These are phyloP conservation scores for Eucalyptus erythrocorys DNA, from an alignment of 345 rosid species.

Conservation along the genomic window DNA sequence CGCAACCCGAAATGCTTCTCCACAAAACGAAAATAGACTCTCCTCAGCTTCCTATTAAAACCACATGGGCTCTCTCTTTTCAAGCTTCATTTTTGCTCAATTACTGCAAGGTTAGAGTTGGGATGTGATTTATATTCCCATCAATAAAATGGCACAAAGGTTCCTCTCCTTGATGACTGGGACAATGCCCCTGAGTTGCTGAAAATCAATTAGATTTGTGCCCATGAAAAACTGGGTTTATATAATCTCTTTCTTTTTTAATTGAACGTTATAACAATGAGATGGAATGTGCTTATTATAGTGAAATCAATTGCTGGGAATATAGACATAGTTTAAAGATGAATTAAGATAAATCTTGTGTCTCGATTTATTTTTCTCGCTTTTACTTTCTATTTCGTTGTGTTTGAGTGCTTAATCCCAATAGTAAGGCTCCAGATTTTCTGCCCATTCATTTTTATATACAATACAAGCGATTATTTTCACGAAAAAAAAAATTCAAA, in stretches of 20 bases:
- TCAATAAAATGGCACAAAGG: background rate
- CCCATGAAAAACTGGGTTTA: too few species aligned
- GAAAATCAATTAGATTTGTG: too few species aligned
- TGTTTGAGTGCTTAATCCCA: background rate
- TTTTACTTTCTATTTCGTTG: too few species aligned
- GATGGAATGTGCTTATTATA: background rate
- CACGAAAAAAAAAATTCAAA: rapidly evolving
- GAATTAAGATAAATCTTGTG: background rate
- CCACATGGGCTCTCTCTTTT: background rate
- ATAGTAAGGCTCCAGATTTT: background rate
- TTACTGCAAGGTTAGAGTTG: background rate
- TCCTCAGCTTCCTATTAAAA: background rate
- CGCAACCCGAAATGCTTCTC: background rate
- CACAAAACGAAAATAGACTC: background rate
- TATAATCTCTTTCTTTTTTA: too few species aligned
- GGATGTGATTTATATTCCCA: background rate
- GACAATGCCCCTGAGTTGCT: too few species aligned
- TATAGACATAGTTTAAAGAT: background rate
- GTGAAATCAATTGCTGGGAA: background rate
- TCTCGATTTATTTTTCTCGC: too few species aligned
- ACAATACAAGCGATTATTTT: background rate
- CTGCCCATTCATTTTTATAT: background rate
- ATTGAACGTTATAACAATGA: background rate
- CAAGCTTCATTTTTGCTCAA: background rate
- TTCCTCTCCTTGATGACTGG: background rate